Evolutionary conservation across 306 rosid species (phyloP), one percentile per base, ranked within the genome.

Genomic region (Vicia sativa): DNA sequence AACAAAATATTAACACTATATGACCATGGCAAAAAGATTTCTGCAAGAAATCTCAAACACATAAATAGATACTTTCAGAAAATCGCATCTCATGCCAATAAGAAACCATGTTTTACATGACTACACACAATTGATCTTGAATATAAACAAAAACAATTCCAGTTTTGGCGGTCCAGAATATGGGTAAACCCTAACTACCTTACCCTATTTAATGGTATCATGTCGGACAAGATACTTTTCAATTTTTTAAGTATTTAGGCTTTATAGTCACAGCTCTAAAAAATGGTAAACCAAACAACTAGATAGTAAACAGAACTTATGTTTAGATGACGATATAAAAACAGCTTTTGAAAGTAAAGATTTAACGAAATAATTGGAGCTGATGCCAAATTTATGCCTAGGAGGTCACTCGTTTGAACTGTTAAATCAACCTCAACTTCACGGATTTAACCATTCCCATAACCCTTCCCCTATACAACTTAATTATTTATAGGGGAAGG

Each of bases 61-160:
- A 59, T 13, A 59, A 49, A 66, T 34, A 72, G 42, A 41, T 11
- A 71, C 15, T 39, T 54, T 1, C 11, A 2, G 64, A 67, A 50
- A 72, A 72, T 5, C 19, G 13, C 62, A 67, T 31, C 38, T 11
- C 44, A 71, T 41, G 67, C 68, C 13, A 46, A 63, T 59, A 68
- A 10, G 44, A 75, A 62, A 62, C 59, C 68, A 23, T 9, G 10
- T 13, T 35, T 67, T 42, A 43, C 70, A 66, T 58, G 70, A 46
- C 50, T 43, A 39, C 21, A 48, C 38, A 42, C 78, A 61, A 49
- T 11, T 3, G 13, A 49, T 49, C 28, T 18, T 2, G 7, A 9
- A 49, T 49, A 19, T 18, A 18, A 18, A 49, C 28, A 49, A 9
- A 26, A 49, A 49, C 4, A 18, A 16, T 18, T 18, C 55, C 55